Base-by-base conservation (phyloP, 2,329 filamentous ascomycete species). In the Talaromyces pinophilus region DNA sequence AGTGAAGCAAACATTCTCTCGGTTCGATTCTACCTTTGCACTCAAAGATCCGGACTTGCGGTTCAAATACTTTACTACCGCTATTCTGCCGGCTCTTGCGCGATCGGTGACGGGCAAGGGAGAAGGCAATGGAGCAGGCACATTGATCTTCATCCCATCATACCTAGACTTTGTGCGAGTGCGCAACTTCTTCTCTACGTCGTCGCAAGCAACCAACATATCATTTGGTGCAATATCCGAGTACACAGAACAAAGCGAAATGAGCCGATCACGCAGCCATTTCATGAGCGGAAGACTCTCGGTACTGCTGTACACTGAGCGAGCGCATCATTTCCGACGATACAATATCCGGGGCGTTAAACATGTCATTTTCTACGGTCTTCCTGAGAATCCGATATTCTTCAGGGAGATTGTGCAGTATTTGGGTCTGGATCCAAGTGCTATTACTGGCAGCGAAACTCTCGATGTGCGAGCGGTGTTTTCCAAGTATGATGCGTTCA, bases 251-350 rank as follows among this genome's bases (percentile, higher is more conserved):
- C 82, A 90, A 7, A 86, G 88, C 7, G 92, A 96, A 70, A 90
- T 93, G 35, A 90, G 92, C 50, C 88, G 94, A 46, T 92, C 94
- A 8, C 86, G 94, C 28, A 93, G 91, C 13, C 92, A 97, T 76
- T 98, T 99, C 79, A 82, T 92, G 70, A 90, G 83, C 46, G 95
- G 93, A 5, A 85, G 93, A 17, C 91, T 97, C 75, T 88, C 88
- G 22, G 85, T 98, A 19, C 80, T 99, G 46, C 82, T 99, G 17
- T 99, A 98, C 80, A 96, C 93, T 1, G 94, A 96, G 77, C 89
- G 95, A 67, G 92, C 93, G n/a, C 95, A 99, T 79, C 95, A 99
- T 79, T 98, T 98, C 83, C 88, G 92, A 60, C 86, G 95, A n/a
- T 93, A 95, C 75, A 86, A 87, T 70, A 84, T 99, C 63, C 86